These are phyloP conservation scores for Aquilaria malaccensis DNA, from an alignment of 345 rosid species.

Conservation along the genomic window DNA sequence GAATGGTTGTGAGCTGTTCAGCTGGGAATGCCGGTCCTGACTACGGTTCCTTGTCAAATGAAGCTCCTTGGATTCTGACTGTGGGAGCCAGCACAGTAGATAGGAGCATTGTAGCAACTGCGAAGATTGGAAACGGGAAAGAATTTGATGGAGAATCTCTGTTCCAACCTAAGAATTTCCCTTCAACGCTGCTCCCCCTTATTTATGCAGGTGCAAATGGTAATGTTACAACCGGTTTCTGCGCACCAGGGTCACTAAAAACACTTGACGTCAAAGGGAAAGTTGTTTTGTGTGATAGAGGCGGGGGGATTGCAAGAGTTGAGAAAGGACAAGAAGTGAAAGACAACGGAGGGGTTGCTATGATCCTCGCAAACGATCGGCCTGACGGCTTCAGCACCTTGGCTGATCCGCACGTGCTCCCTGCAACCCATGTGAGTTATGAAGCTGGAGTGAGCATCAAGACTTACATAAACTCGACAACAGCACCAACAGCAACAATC, in stretches of 20 bases:
- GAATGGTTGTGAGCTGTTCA: slow-evolving; percentile 46
- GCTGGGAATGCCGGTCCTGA: slow-evolving; percentile 48
- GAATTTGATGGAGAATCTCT: slow-evolving; percentile 36
- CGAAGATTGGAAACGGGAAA: slow-evolving; percentile 32
- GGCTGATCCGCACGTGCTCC: slow-evolving; percentile 33
- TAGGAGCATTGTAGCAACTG: slow-evolving; percentile 33
- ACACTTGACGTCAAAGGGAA: slow-evolving; percentile 26
- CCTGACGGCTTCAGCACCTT: slow-evolving; percentile 15
- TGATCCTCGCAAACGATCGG: slow-evolving; percentile 32
- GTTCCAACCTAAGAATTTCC: slow-evolving; percentile 29
- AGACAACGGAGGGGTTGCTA: slow-evolving; percentile 30
- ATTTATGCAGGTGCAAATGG: slow-evolving; percentile 34
- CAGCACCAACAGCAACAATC: slow-evolving; percentile 23
- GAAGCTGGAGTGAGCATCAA: slow-evolving; percentile 23
- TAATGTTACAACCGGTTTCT: slow-evolving; percentile 17
- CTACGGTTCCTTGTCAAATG: slow-evolving; percentile 31
- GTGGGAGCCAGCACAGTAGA: slow-evolving; percentile 55
- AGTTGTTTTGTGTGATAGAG: slow-evolving; percentile 31
- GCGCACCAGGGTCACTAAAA: slow-evolving; percentile 16
- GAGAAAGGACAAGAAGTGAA: slow-evolving; percentile 29
- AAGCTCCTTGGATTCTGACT: slow-evolving; percentile 50
- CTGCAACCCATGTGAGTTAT: slow-evolving; percentile 29
- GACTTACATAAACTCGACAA: slow-evolving; percentile 21
- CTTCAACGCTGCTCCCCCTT: slow-evolving; percentile 25
- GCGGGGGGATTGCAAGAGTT: slow-evolving; percentile 21